Percentiles rank a stretch among this genome's conserved stretches.
These are phyloP conservation scores for Fusarium pseudocircinatum DNA, from an alignment of 2,329 filamentous ascomycete species.

Conservation along the genomic window DNA sequence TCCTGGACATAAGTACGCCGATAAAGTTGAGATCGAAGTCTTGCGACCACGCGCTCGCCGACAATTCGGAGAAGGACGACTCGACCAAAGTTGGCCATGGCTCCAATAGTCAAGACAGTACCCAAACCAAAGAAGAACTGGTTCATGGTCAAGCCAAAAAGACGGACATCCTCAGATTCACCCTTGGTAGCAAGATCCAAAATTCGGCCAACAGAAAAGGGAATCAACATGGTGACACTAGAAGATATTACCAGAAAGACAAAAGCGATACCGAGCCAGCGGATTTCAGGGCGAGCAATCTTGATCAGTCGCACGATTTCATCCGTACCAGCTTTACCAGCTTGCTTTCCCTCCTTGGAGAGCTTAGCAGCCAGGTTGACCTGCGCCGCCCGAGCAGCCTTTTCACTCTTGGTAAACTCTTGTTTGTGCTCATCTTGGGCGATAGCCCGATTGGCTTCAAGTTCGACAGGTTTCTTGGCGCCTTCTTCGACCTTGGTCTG, in stretches of 20 bases:
- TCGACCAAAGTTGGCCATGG: conserved; percentile 90
- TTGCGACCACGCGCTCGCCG: conserved; percentile 91
- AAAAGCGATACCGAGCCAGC: conserved; percentile 81
- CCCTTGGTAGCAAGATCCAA: conserved; percentile 88
- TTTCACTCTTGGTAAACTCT: conserved; percentile 76
- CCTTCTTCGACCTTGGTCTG: conserved; percentile 45
- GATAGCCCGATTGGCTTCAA: conserved; percentile 45
- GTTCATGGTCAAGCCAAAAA: conserved; percentile 85
- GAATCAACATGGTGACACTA: conserved; percentile 93
- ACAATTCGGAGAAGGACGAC: conserved; percentile 94
- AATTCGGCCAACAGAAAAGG: conserved; percentile 96
- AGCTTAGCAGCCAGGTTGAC: conserved; percentile 89
- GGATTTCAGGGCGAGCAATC: conserved; percentile 87
- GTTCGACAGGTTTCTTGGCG: conserved; percentile 50
- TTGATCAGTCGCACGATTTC: conserved; percentile 90
- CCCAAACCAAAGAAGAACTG: conserved; percentile 90
- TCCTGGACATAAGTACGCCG: conserved; percentile 95
- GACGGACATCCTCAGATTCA: conserved; percentile 69
- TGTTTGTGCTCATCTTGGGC: conserved; percentile 49
- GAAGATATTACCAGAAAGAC: conserved; percentile 89
- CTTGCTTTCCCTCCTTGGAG: conserved; percentile 78
- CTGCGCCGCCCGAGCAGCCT: conserved; percentile 85
- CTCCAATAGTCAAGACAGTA: conserved; percentile 81
- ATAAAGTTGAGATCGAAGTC: conserved; percentile 89
- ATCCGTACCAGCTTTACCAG: conserved; percentile 67